Percentiles rank a stretch among this genome's conserved stretches.
Evolutionary conservation across 257 asterid genomes (phyloP).

Genomic region (Penstemon davidsonii): DNA sequence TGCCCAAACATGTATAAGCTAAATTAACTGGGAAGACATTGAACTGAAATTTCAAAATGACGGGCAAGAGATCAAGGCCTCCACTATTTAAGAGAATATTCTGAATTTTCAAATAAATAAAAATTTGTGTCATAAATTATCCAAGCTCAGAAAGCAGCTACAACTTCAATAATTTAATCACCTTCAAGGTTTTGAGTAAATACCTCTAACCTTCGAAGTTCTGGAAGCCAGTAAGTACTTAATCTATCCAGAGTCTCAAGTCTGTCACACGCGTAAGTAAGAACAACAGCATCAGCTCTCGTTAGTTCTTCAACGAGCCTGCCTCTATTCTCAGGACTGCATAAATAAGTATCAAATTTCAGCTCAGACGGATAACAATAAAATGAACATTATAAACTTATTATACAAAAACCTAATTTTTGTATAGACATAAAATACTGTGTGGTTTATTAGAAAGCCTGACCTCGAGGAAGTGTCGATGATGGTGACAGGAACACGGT

Average conservation of each 20-base stretch:
- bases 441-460: not conserved
- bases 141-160: conserved; percentile 20
- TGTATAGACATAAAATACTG: conserved; percentile 7
- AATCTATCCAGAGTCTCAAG: conserved; percentile 85
- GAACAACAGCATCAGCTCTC: conserved; percentile 87
- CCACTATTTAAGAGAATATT: conserved; percentile 17
- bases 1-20: conserved; percentile 32
- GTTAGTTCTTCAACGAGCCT: conserved; percentile 75
- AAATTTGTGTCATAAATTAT: not conserved
- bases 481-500: conserved; percentile 85
- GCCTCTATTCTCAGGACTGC: conserved; percentile 72
- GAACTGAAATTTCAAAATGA: not conserved
- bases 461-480: conserved; percentile 95
- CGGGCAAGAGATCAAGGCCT: conserved; percentile 5
- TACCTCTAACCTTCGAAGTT: conserved; percentile 89
- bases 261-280: conserved; percentile 90
- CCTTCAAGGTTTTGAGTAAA: conserved; percentile 22
- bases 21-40: not conserved
- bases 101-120: not conserved
- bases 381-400: not conserved
- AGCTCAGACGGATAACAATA: conserved; percentile 6
- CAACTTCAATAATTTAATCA: conserved; percentile 7
- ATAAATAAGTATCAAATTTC: conserved; percentile 18
- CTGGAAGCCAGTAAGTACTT: conserved; percentile 98
- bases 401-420: conserved; percentile 3